phyloP scores from a whole-genome alignment of 176 grass and related monocot genomes.

The Oryza rufipogon region DNA sequence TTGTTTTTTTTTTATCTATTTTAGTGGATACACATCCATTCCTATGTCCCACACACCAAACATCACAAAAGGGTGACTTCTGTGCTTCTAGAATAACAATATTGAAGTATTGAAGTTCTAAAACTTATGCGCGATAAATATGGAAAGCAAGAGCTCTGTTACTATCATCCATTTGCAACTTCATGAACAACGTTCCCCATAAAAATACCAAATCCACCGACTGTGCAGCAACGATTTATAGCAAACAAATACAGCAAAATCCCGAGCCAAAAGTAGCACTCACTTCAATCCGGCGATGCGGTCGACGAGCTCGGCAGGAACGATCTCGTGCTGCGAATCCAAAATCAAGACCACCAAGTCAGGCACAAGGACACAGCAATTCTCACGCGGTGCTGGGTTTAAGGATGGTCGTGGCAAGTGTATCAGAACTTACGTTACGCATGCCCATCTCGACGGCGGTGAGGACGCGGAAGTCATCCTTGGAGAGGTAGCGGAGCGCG shows the following conservation, averaged over 20 bases:
- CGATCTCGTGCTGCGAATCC: conserved; percentile 77
- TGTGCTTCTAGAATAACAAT: neutral
- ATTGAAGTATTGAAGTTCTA: no score
- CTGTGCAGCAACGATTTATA: neutral
- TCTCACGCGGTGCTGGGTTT: neutral
- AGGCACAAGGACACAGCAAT: neutral
- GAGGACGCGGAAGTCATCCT: conserved; percentile 92
- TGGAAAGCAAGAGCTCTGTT: neutral
- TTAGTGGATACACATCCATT: neutral
- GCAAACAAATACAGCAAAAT: neutral
- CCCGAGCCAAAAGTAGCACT: neutral
- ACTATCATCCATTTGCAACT: neutral
- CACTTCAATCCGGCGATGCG: conserved; percentile 87
- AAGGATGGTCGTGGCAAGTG: neutral
- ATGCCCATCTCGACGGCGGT: conserved; percentile 94
- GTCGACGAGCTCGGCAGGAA: conserved; percentile 82
- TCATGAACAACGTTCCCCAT: neutral
- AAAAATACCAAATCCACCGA: neutral
- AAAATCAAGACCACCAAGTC: neutral
- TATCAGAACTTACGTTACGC: conserved; percentile 67
- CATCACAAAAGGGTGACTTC: neutral
- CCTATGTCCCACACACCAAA: neutral
- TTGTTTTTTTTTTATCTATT: neutral
- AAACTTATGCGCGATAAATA: no score
- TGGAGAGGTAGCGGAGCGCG: conserved; percentile 79